Evolutionary conservation across 306 rosid genomes (phyloP).

Genomic region (Cucurbita moschata): DNA sequence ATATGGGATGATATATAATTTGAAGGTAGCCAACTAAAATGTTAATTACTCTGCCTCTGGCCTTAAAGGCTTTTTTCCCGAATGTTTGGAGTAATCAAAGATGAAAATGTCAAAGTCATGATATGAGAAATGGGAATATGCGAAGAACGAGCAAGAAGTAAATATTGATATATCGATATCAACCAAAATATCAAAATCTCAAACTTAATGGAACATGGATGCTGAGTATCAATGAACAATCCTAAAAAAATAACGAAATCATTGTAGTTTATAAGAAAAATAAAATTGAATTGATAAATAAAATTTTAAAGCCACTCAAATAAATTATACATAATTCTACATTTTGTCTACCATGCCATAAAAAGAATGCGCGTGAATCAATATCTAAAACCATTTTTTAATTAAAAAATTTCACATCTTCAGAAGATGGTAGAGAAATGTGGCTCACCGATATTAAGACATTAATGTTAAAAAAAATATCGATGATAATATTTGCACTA

Average conservation of each 20-base stretch:
- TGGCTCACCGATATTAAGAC: not conserved
- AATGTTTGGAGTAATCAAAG: not conserved
- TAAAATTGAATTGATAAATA: not conserved
- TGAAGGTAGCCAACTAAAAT: not conserved
- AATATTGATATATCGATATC: not conserved
- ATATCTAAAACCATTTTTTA: not conserved
- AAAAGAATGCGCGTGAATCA: not conserved
- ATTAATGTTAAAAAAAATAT: not conserved
- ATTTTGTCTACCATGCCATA: not conserved
- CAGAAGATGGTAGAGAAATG: not conserved
- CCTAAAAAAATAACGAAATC: not conserved
- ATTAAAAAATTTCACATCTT: not conserved
- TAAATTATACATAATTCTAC: not conserved
- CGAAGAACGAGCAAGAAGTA: not conserved
- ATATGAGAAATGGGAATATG: not conserved
- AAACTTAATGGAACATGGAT: not conserved
- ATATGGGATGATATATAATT: constrained; percentile 5
- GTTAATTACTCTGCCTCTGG: not conserved
- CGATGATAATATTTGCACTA: not conserved
- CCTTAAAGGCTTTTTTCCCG: not conserved
- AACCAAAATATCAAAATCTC: not conserved
- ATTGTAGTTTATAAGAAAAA: not conserved
- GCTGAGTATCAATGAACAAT: not conserved
- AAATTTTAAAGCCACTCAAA: not conserved
- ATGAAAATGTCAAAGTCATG: not conserved